Conservation (phyloP, 805 yeast genomes). For the Candida nanaspora region DNA sequence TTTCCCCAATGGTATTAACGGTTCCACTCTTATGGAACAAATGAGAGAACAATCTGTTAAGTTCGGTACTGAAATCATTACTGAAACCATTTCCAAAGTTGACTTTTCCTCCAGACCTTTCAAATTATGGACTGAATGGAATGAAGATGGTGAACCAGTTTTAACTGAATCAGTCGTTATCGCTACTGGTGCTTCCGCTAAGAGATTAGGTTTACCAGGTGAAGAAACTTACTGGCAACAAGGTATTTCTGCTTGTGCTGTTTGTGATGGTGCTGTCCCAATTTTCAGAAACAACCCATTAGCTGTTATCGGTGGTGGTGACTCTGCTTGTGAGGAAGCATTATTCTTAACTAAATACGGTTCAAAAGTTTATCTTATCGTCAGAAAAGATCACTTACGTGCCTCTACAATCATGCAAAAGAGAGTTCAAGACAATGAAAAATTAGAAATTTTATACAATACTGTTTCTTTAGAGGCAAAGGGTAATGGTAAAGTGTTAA, state of each 20-base stretch:
- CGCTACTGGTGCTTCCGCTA: conserved; percentile 98
- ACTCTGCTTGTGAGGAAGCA: conserved; percentile 99
- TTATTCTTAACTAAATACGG: conserved; percentile 95
- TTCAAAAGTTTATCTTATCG: conserved; percentile 87
- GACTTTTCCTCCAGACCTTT: conserved; percentile 86
- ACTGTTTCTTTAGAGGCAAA: conserved; percentile 81
- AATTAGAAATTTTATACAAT: conserved; percentile 86
- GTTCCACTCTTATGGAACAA: conserved; percentile 82
- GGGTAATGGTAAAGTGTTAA: conserved; percentile 86
- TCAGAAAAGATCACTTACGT: conserved; percentile 89
- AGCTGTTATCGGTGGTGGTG: conserved; percentile 99
- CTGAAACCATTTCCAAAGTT: conserved; percentile 91
- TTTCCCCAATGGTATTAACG: conserved; percentile 88
- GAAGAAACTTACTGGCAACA: conserved; percentile 98
- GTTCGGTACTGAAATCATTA: conserved; percentile 90
- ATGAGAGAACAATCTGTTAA: conserved; percentile 84
- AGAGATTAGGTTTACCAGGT: conserved; percentile 89
- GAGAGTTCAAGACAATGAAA: conserved; percentile 77
- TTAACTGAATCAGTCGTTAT: conserved; percentile 88
- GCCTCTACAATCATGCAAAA: conserved; percentile 97
- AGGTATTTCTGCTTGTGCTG: conserved; percentile 99
- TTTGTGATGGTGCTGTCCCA: conserved; percentile 99
- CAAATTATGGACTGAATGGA: conserved; percentile 94
- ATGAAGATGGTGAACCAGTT: conserved; percentile 85
- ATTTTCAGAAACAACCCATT: conserved; percentile 96